Evolutionary conservation across 1,284 basidiomycete genomes (phyloP), one percentile per base, ranked within the genome.

Genomic region (Coniophora puteana): DNA sequence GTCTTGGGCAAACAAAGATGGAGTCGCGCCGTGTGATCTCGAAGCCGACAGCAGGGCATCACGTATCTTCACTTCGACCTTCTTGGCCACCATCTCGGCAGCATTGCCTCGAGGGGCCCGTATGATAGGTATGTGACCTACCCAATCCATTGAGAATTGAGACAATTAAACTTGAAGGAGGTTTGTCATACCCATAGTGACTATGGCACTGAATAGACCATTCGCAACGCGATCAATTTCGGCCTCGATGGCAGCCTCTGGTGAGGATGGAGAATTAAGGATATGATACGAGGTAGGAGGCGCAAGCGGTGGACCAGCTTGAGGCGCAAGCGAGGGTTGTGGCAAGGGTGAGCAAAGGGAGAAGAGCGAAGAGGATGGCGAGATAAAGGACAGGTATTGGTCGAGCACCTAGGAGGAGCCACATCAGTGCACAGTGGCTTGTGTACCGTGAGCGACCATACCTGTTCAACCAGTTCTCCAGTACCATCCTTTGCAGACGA

Each of bases 31-130:
- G 46, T 76, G 75, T 5, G 81, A 77, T 8, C 87, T 72, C 4
- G 87, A 83, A 2, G 91, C 79, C 6, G 85, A 84, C 18, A 95
- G 72, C n/a, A 93, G 73, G 38, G 93, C 92, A 58, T 99, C 94
- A 36, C 94, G 74, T 50, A 99, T 85, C 65, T 92, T 93, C 20
- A 82, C 78, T 56, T 99, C 96, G 5, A 99, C 74, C 61, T 93
- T 97, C 61, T 93, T 87, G 2, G 94, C 93, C 2, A 99, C 86
- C 89, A 98, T 96, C 65, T 99, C 96, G 14, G 95, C 95, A 3
- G 96, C 96, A 61, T 98, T 98, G 0, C 95, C 95, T 55, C 87
- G 73, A 4, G 96, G 96, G 45, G 90, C 89, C 23, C 96, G 85
- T 48, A 99, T 98, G 57, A 96, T 89, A 5, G 96, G 96, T 6